Evolutionary conservation across 2,329 filamentous ascomycete species (phyloP).

Genomic region (Alternaria longipes): DNA sequence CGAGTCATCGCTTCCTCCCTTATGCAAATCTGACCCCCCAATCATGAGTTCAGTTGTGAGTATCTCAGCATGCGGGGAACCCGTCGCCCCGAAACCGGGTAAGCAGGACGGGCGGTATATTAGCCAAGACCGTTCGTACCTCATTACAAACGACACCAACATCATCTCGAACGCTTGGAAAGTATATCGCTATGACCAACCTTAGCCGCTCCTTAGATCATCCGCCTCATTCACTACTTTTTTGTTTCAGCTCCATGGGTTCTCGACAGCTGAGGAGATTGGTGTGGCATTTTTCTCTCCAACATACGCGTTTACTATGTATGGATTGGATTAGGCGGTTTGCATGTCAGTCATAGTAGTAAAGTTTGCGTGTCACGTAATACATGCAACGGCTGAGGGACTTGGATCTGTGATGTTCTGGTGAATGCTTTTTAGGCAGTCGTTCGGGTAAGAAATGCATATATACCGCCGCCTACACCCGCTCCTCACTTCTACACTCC

Average conservation of each 20-base stretch:
- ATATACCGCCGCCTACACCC: not conserved
- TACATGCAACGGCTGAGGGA: not conserved
- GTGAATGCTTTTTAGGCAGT: not conserved
- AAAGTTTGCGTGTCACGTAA: not conserved
- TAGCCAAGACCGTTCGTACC: slow-evolving; percentile 1
- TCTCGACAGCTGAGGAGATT: not conserved
- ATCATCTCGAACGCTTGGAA: not conserved
- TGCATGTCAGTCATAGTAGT: not conserved
- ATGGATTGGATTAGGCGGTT: not conserved
- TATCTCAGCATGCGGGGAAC: not conserved
- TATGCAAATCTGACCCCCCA: not conserved
- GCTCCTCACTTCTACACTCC: not conserved
- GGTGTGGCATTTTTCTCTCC: not conserved
- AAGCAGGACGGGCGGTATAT: slow-evolving; percentile 2
- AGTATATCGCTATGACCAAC: not conserved
- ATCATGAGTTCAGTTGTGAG: not conserved
- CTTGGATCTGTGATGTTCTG: not conserved
- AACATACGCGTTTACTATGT: not conserved
- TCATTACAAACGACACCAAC: not conserved
- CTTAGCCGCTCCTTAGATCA: not conserved
- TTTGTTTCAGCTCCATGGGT: not conserved
- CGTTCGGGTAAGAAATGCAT: not conserved
- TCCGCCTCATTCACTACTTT: not conserved
- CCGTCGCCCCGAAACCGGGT: not conserved
- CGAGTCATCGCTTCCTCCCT: not conserved